phyloP scores from a whole-genome alignment of 1,139 yeast species.

The Geotrichum carabidarum region DNA sequence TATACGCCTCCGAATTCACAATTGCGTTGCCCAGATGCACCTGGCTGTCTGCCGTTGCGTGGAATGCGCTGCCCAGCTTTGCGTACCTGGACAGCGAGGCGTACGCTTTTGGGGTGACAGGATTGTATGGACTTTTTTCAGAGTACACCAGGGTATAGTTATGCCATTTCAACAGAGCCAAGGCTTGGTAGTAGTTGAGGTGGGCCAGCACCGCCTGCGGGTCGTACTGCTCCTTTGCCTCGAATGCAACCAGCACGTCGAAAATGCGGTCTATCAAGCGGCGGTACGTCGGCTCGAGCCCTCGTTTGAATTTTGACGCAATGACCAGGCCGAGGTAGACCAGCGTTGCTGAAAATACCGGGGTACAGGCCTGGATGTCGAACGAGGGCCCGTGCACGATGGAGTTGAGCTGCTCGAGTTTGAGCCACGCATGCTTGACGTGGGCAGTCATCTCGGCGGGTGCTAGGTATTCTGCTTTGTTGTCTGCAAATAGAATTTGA shows the following conservation, averaged over 20 bases:
- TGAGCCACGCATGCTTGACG: constrained; percentile 23
- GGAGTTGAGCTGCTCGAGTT: constrained; percentile 23
- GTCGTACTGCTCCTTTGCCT: constrained; percentile 1
- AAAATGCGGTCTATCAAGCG: constrained; percentile 17
- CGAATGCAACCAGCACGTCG: constrained; percentile 22
- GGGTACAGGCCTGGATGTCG: constrained; percentile 34
- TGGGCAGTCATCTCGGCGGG: background rate
- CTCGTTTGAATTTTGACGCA: constrained; percentile 1
- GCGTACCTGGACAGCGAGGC: background rate
- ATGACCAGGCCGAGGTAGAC: constrained; percentile 41
- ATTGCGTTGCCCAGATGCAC: constrained; percentile 8
- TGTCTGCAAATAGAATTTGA: background rate
- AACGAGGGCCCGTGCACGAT: constrained; percentile 43
- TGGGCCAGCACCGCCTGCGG: constrained; percentile 19
- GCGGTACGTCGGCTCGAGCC: constrained; percentile 1
- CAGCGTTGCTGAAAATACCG: constrained; percentile 37
- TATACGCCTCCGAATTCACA: constrained; percentile 7
- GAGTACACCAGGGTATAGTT: constrained; percentile 1
- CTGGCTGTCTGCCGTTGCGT: background rate
- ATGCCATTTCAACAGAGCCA: constrained; percentile 9
- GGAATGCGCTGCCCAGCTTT: constrained; percentile 5
- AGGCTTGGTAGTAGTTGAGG: constrained; percentile 7
- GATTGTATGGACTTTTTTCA: background rate
- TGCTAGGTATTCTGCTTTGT: background rate
- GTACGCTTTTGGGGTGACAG: background rate